Evolutionary conservation across 1,284 basidiomycete genomes (phyloP), one percentile per base, ranked within the genome.

Genomic region (Moesziomyces sp.): DNA sequence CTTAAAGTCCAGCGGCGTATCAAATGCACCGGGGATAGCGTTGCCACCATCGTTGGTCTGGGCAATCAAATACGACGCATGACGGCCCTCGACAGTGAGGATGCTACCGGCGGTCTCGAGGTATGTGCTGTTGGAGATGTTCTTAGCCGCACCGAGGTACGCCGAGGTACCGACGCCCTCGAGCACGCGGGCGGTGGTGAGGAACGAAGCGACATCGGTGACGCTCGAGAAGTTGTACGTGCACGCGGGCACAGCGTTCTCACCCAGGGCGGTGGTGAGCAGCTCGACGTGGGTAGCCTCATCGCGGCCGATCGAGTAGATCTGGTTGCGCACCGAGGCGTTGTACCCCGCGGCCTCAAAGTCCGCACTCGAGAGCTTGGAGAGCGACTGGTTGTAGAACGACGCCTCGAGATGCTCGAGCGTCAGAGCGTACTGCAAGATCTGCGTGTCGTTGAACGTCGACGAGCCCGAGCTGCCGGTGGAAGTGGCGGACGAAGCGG

Each of bases 81-180:
- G 86, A 40, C 88, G 86, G 0, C 87, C 84, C 35, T 86, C 87
- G 24, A 86, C 87, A 3, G 86, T 83, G 1, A 89, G 83, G 19
- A 87, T 76, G 16, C 61, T 58, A 11, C 61, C 82, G 3, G 79
- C 79, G 3, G 64, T 52, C 23, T 72, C 65, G 42, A 80, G 57
- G 47, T 63, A 67, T 0, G 50, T 55, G n/a, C 44, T 38, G 24
- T 68, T 63, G 14, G 67, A 64, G 46, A 81, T 69, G 59, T 75
- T 75, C 52, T 72, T 47, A 16, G 74, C 54, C 4, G 70, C 73
- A 3, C 73, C 69, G 4, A 77, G 26, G 53, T 76, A 70, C 7
- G 66, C 67, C 0, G 40, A 44, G 0, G 72, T 69, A 24, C 75
- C 75, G 5, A 77, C 75, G 5, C 73, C 75, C 42, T 77, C 75